Evolutionary conservation across 768 basidiomycete genomes (phyloP), one percentile per base, ranked within the genome.

Genomic region (Psilocybe cyanescens): DNA sequence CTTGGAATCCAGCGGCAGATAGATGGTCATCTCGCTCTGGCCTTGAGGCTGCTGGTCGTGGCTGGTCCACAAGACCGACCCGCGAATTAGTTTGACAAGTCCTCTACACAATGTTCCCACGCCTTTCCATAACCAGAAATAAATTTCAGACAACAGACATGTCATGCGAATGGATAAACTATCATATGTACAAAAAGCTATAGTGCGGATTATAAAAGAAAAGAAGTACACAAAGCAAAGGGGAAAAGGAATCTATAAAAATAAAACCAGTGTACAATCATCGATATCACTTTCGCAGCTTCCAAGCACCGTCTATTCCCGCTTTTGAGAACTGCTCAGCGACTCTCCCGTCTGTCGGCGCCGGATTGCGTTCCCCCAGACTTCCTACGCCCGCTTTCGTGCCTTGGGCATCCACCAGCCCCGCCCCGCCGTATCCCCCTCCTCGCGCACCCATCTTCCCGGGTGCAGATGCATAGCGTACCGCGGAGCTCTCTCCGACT

Each of bases 1-100:
- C 47, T 76, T 66, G 41, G 76, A 73, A 69, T 84, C 81, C 70
- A 91, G 78, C 57, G 89, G 87, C 48, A 90, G 76, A 65, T 85
- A 86, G 64, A 87, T 67, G 31, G 89, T 91, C 89, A 90, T 90
- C 58, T 49, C 31, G 49, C 11, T 14, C 33, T 33, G 41, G 41
- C 65, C 62, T 67, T 50, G 59, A 61, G 60, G 64, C 41, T 14
- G 41, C 37, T 30, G 51, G 60, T 65, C 52, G 60, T 65, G 64
- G 64, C 60, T 55, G 57, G 63, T 52, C 53, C 28, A 60, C 16
- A 33, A 41, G 41, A 44, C 41, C n/a, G 28, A 45, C 54, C 44
- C 30, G 33, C 52, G 47, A 48, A 24, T 14, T 28, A 14, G 6
- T 17, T 50, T 47, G 37, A 48, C 24, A 61, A 50, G 48, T 28